A percentile compares a stretch with the other conserved stretches of the same genome.
Evolutionary conservation across 805 yeast genomes (phyloP).

Genomic region (Maudiozyma turicensis): DNA sequence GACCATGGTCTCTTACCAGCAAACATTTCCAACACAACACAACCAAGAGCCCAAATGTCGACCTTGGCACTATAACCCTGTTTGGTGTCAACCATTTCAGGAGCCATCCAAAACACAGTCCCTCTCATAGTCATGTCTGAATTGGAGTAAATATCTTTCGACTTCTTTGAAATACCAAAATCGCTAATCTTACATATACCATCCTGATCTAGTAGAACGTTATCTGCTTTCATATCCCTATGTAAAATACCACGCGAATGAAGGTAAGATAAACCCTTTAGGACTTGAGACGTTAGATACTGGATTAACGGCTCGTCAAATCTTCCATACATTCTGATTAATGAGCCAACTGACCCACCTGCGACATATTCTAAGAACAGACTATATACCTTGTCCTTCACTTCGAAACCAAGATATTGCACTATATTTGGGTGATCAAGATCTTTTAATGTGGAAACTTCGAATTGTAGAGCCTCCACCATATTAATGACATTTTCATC

Average conservation of each 20-base stretch:
- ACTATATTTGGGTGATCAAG: conserved; percentile 90
- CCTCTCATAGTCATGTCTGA: conserved; percentile 99
- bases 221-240: conserved; percentile 94
- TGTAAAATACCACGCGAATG: conserved; percentile 84
- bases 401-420: conserved; percentile 91
- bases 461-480: conserved; percentile 75
- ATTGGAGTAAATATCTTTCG: conserved; percentile 78
- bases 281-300: conserved; percentile 67
- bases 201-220: conserved; percentile 74
- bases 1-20: conserved; percentile 98
- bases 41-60: conserved; percentile 97
- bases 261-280: conserved; percentile 76
- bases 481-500: conserved; percentile 46
- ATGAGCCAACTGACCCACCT: conserved; percentile 91
- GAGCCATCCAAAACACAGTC: conserved; percentile 99
- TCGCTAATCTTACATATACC: conserved; percentile 94
- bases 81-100: conserved; percentile 88
- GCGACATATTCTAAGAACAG: conserved; percentile 92
- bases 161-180: conserved; percentile 87
- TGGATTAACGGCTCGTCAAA: conserved; percentile 72
- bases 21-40: conserved; percentile 95
- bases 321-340: conserved; percentile 71
- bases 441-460: conserved; percentile 89
- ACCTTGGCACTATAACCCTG: conserved; percentile 97
- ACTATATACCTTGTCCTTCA: conserved; percentile 61